Evolutionary conservation across 1,284 basidiomycete species (phyloP).

Genomic region (Melampsora occidentalis): DNA sequence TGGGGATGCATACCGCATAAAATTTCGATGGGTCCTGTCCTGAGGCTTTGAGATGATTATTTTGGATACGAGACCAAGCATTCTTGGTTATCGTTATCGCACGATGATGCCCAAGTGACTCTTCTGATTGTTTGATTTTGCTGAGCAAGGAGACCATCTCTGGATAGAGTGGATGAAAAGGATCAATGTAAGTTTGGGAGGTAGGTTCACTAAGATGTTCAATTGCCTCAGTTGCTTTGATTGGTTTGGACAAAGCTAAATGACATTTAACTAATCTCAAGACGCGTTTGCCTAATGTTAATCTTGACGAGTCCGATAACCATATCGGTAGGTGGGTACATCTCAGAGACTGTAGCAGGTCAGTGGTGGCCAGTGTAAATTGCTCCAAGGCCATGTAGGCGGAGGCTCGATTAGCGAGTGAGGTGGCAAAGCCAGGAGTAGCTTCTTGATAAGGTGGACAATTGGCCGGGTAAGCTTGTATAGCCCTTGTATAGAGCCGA

Average conservation of each 20-base stretch:
- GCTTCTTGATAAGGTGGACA: background rate
- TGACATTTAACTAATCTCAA: constrained; percentile 18
- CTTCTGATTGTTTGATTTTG: background rate
- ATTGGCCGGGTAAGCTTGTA: background rate
- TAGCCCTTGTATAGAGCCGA: no score
- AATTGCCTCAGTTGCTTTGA: background rate
- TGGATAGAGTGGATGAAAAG: background rate
- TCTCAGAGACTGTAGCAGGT: constrained; percentile 16
- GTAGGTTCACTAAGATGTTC: background rate
- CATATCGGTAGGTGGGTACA: background rate
- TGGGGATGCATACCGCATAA: background rate
- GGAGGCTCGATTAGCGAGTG: constrained; percentile 24
- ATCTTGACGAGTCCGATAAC: background rate
- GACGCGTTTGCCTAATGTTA: constrained; percentile 15
- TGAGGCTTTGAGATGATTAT: background rate
- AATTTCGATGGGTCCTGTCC: background rate
- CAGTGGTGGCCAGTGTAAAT: background rate
- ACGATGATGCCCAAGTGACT: background rate
- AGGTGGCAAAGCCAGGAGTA: constrained; percentile 5
- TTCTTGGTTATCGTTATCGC: no score
- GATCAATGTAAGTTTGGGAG: background rate
- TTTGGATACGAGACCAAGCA: no score
- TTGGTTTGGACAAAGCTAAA: constrained; percentile 16
- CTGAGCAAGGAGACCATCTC: background rate
- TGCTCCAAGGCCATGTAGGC: constrained; percentile 16